Base-by-base conservation (phyloP, 2,329 filamentous ascomycete genomes). In the Ilyonectria destructans region DNA sequence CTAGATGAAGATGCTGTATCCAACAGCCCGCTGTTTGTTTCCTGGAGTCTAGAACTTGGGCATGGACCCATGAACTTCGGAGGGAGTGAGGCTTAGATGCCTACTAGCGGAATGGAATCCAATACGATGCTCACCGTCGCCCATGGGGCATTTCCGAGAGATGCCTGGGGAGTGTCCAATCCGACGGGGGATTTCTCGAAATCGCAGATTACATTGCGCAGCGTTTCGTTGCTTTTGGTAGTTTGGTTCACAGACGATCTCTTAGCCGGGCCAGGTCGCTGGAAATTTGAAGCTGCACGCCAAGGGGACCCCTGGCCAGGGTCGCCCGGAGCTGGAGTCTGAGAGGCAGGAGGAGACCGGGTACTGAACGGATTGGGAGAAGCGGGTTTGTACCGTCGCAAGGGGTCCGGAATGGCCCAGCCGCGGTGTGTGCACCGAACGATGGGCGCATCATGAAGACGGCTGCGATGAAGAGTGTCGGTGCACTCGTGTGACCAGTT, bases 261-360 rank as follows among this genome's bases (percentile, higher is more conserved):
- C 59, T 46, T 49, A 55, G 58, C 59, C 35, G 23, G 49, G 67
- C 69, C 71, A 70, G 56, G 67, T 69, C 64, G 55, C 58, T 75
- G 70, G 74, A 77, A 77, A 77, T 77, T 77, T 77, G 75, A 71
- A 77, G 65, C 68, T 72, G 73, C 75, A 71, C 46, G 72, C 72
- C 65, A 71, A 74, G 69, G 62, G 69, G 70, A 66, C 74, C 74
- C 74, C 74, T 77, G 65, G 65, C 73, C 66, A 72, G 74, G 74
- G 71, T 76, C 56, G 51, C 65, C 48, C 40, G 62, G 64, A 69
- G 58, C 40, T 68, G 31, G 60, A 59, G 62, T 61, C 58, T 61
- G 63, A 67, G 70, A 74, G 72, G 72, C 65, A 74, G 56, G 68
- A 64, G 66, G 75, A 65, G 61, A 62, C 55, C 58, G 43, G 69